Conservation (phyloP, 345 rosid species). For the Populus davidiana region DNA sequence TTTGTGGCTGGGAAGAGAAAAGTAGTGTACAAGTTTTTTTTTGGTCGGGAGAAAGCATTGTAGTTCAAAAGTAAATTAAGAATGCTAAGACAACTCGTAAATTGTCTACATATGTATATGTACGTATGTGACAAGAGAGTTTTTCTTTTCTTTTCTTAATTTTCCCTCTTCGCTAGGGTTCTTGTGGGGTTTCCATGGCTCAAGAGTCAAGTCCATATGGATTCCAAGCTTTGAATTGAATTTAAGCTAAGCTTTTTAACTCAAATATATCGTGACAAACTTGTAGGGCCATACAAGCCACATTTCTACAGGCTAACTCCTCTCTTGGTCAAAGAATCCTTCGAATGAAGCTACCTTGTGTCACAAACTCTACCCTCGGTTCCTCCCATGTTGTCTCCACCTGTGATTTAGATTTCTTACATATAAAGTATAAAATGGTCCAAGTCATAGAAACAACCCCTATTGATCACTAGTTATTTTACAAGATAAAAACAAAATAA, state of each 20-base stretch:
- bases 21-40: constrained; percentile 9
- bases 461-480: not conserved
- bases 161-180: not conserved
- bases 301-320: not conserved
- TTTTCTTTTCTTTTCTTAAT: not conserved
- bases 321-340: constrained; percentile 23
- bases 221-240: constrained; percentile 9
- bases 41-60: constrained; percentile 33
- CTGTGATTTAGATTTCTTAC: constrained; percentile 19
- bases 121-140: constrained; percentile 19
- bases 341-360: constrained; percentile 12
- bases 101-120: constrained; percentile 3
- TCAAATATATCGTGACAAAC: constrained; percentile 9
- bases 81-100: constrained; percentile 17
- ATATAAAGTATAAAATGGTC: constrained; percentile 5
- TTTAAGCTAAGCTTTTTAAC: not conserved
- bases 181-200: constrained; percentile 8
- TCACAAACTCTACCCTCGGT: not conserved
- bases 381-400: constrained; percentile 37
- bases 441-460: not conserved
- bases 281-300: constrained; percentile 26
- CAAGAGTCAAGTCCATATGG: constrained; percentile 15
- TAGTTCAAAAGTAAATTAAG: constrained; percentile 19
- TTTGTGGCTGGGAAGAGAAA: constrained; percentile 20
- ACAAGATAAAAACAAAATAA: constrained; percentile 15